Evolutionary conservation across 2,329 filamentous ascomycete species (phyloP), one percentile per base, ranked within the genome.

Genomic region (Scedosporium boydii): DNA sequence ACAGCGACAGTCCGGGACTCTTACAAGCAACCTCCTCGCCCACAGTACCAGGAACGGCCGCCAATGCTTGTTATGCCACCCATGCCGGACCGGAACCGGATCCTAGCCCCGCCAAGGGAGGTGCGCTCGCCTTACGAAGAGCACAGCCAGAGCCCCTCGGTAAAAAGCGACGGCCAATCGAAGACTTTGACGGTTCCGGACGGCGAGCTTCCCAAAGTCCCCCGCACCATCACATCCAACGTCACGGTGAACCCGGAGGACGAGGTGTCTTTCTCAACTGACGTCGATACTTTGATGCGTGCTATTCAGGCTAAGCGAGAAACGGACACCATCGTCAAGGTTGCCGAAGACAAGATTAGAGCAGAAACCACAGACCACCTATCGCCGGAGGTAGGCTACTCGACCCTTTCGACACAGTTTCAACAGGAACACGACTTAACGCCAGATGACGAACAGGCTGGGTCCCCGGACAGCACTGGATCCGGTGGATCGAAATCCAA

Each of bases 201-300:
- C 23, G 61, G 53, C 16, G 53, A 58, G 14, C 53, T 58, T 12
- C 65, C 65, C 12, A 65, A 64, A 51, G 59, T 60, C 9, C 70
- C 76, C 38, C 79, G 78, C 70, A 76, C 72, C 10, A 76, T 79
- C 63, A 74, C 72, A 3, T 73, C 74, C 66, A 83, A 80, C 72
- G 76, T 76, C 66, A 75, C 78, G 9, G 75, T 79, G 34, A 72
- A 78, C 63, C 75, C 78, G 63, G 73, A 77, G 1, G 73, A 80
- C 26, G 78, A 83, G n/a, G 76, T 85, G 46, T 81, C 83, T 64
- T 93, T 93, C 71, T 82, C 84, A n/a, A 96, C 92, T 0, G 85
- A 91, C 64, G 87, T 97, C 44, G 93, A 97, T 71, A 87, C 86
- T 51, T 77, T 98, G 51, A 96, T 97, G 91, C 91, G 88, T 74